Percentiles rank a stretch among this genome's conserved stretches.
Evolutionary conservation across 208 protist genomes (phyloP).

Genomic region (Wallacemonas sp.): DNA sequence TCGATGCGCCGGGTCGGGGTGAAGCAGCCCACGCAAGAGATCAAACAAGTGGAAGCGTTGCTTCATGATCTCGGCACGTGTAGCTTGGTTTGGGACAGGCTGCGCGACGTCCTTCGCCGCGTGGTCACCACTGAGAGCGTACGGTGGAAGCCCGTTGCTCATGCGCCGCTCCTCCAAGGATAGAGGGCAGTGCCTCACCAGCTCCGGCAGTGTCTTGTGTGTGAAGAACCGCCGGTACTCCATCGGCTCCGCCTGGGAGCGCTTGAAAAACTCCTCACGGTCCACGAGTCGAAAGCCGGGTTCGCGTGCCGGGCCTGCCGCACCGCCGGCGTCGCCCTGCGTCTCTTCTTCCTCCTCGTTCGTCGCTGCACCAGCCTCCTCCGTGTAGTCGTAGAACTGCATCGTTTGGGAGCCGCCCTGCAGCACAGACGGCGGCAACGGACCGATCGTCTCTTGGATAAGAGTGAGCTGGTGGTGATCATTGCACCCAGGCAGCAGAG

Average conservation of each 20-base stretch:
- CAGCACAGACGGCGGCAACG: slow-evolving; percentile 76
- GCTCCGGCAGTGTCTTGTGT: slow-evolving; percentile 61
- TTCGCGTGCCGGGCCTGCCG: not conserved
- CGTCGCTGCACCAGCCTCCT: not conserved
- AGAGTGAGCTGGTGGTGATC: slow-evolving; percentile 92
- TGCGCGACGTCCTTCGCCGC: not conserved
- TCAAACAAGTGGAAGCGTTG: slow-evolving; percentile 78
- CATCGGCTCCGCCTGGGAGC: slow-evolving; percentile 6
- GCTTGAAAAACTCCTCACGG: slow-evolving; percentile 29
- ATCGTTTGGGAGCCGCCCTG: slow-evolving; percentile 26
- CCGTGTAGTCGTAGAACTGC: slow-evolving; percentile 42
- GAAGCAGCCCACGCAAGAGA: slow-evolving; percentile 58
- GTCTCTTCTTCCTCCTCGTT: not conserved
- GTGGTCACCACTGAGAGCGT: slow-evolving; percentile 16
- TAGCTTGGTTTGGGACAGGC: not conserved
- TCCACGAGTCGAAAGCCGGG: slow-evolving; percentile 5
- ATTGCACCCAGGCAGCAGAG: slow-evolving; percentile 92
- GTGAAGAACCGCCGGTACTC: slow-evolving; percentile 65
- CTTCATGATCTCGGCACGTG: slow-evolving; percentile 58
- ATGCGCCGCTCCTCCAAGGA: slow-evolving; percentile 62
- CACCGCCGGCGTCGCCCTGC: not conserved
- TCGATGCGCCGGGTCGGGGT: slow-evolving; percentile 47
- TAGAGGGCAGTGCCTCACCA: slow-evolving; percentile 64
- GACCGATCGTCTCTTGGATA: slow-evolving; percentile 94
- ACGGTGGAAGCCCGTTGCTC: slow-evolving; percentile 43